A percentile compares a stretch with the other conserved stretches of the same genome.
These are phyloP conservation scores for Dictyostelium purpureum DNA, from an alignment of 78 protist genomes.

Conservation along the genomic window DNA sequence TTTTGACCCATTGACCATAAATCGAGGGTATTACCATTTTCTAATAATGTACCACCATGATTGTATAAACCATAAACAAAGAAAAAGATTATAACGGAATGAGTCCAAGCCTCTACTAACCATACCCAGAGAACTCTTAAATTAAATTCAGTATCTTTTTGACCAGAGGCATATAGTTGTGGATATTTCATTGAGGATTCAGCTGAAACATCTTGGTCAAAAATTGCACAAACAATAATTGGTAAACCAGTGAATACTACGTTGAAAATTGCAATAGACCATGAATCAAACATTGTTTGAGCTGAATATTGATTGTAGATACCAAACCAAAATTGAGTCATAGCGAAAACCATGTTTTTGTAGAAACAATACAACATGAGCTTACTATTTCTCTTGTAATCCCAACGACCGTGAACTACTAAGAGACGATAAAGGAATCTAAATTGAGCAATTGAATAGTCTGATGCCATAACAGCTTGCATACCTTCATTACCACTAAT, in stretches of 20 bases:
- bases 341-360: conserved; percentile 83
- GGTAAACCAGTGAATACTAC: conserved; percentile 87
- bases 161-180: conserved; percentile 72
- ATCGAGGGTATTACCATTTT: conserved; percentile 49
- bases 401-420: conserved; percentile 88
- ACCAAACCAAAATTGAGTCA: conserved; percentile 86
- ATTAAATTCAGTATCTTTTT: conserved; percentile 70
- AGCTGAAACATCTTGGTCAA: conserved; percentile 89
- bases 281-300: conserved; percentile 80
- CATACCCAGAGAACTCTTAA: conserved; percentile 69
- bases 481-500: conserved; percentile 93
- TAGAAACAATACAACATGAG: conserved; percentile 73
- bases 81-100: conserved; percentile 64
- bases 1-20: conserved; percentile 75
- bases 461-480: conserved; percentile 90
- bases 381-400: conserved; percentile 83
- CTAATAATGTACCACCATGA: not conserved
- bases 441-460: conserved; percentile 95
- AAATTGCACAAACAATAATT: conserved; percentile 78
- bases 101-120: conserved; percentile 53
- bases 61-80: conserved; percentile 14
- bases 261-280: conserved; percentile 81
- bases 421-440: conserved; percentile 79
- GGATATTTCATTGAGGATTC: conserved; percentile 69
- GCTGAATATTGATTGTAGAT: conserved; percentile 81